Evolutionary conservation across 208 protist species (phyloP).

Genomic region (Leishmania arabica): DNA sequence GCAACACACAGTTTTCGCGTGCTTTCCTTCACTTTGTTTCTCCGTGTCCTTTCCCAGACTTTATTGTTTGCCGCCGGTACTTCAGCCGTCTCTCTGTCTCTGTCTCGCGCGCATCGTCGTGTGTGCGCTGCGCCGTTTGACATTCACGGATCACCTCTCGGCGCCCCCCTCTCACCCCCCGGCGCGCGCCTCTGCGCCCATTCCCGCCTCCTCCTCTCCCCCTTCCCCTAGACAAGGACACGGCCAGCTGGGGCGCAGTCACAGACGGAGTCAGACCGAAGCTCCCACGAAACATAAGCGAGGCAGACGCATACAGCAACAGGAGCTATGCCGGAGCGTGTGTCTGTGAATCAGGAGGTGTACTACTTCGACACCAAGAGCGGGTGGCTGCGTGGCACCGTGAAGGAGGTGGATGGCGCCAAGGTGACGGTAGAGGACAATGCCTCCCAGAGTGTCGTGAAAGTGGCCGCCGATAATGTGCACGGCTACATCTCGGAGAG

Average conservation of each 20-base stretch:
- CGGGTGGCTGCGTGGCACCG: conserved; percentile 75
- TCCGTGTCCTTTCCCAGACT: not conserved
- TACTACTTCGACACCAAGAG: conserved; percentile 75
- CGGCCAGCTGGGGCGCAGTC: too few species aligned
- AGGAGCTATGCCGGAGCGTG: conserved; percentile 56
- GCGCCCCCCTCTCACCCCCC: not conserved
- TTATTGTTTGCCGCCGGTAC: not conserved
- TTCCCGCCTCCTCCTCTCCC: not conserved
- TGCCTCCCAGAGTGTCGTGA: conserved; percentile 26
- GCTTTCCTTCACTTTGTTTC: not conserved
- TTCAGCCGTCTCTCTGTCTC: not conserved
- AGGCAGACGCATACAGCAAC: not conserved
- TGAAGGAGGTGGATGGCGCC: conserved; percentile 41
- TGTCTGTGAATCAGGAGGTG: conserved; percentile 75
- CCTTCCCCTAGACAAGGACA: not conserved
- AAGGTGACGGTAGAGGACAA: conserved; percentile 62
- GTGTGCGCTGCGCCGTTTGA: not conserved
- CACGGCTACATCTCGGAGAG: conserved; percentile 81
- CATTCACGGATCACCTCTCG: not conserved
- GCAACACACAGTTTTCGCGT: not conserved
- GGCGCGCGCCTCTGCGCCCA: not conserved
- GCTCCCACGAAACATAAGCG: too few species aligned
- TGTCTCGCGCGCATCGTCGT: not conserved
- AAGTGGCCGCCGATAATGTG: conserved; percentile 40
- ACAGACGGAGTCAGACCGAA: not conserved